A percentile compares a stretch with the other conserved stretches of the same genome.
Evolutionary conservation across 805 yeast species (phyloP).

Genomic region (Tetrapisispora fleetii): DNA sequence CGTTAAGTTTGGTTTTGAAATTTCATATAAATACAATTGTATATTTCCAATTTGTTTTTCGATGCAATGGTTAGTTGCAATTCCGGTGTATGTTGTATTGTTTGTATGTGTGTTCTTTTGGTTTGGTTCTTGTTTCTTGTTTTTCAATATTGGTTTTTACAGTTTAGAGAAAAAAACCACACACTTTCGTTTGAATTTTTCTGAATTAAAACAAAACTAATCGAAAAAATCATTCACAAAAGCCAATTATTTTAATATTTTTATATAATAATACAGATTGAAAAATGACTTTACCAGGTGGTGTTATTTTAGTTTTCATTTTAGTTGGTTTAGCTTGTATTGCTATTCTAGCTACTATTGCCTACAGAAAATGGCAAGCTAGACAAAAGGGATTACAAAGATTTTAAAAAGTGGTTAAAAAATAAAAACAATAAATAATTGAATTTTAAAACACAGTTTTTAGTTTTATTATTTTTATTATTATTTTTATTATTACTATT

Average conservation of each 20-base stretch:
- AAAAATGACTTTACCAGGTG: constrained; percentile 43
- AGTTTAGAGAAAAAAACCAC: neutral
- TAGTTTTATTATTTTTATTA: too few relatives aligned
- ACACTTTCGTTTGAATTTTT: constrained; percentile 3
- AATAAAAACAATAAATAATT: too few relatives aligned
- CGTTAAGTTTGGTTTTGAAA: neutral
- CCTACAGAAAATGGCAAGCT: constrained; percentile 28
- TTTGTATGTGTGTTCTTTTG: too few relatives aligned
- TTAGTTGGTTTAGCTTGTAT: constrained; percentile 28
- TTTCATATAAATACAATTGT: neutral
- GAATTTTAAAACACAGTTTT: too few relatives aligned
- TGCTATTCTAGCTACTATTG: constrained; percentile 24
- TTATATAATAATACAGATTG: neutral
- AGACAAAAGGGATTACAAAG: constrained; percentile 33
- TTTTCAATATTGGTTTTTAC: too few relatives aligned
- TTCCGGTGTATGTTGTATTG: neutral
- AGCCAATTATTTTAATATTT: neutral
- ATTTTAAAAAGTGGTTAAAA: constrained; percentile 17
- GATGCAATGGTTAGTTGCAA: too few relatives aligned
- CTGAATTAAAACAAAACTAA: neutral
- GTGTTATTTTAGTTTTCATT: constrained; percentile 61
- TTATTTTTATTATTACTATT: too few relatives aligned
- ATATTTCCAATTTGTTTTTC: too few relatives aligned
- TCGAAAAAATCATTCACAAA: neutral
- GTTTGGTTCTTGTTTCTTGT: too few relatives aligned